These are phyloP conservation scores for Arthrobotrys sinensis DNA, from an alignment of 2,329 filamentous ascomycete genomes.

Conservation along the genomic window DNA sequence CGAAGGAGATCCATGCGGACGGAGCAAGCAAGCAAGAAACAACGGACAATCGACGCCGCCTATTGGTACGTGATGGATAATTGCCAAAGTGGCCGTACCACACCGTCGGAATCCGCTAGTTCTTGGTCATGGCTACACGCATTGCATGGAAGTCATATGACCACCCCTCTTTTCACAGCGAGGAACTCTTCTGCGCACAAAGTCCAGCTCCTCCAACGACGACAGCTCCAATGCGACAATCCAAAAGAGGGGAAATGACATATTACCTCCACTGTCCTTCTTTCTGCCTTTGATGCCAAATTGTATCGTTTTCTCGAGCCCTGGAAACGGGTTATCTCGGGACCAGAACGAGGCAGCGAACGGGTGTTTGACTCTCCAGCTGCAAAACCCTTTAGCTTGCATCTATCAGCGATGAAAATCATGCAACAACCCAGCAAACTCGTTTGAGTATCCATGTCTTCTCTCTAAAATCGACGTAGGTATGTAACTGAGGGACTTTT, in stretches of 20 bases:
- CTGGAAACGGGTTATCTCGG: neutral
- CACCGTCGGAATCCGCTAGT: slow-evolving; percentile 55
- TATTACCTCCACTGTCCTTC: slow-evolving; percentile 14
- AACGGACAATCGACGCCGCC: slow-evolving; percentile 39
- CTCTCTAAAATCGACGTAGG: slow-evolving; percentile 25
- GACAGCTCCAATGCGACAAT: slow-evolving; percentile 16
- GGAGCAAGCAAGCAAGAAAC: slow-evolving; percentile 18
- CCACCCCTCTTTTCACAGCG: slow-evolving; percentile 47
- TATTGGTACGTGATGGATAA: slow-evolving; percentile 47
- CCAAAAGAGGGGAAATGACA: slow-evolving; percentile 22
- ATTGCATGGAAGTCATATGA: slow-evolving; percentile 59
- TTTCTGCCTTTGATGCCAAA: neutral
- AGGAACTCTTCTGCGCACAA: slow-evolving; percentile 14
- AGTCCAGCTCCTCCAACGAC: slow-evolving; percentile 22
- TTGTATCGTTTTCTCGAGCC: slow-evolving; percentile 5
- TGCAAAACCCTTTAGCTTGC: slow-evolving; percentile 59
- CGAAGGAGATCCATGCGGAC: slow-evolving; percentile 40
- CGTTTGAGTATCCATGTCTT: slow-evolving; percentile 50
- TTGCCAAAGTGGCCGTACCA: slow-evolving; percentile 60
- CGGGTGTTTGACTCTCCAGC: slow-evolving; percentile 41
- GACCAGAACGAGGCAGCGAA: neutral
- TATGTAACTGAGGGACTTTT: slow-evolving; percentile 59
- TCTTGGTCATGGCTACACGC: slow-evolving; percentile 52
- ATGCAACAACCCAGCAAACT: slow-evolving; percentile 57
- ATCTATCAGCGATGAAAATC: slow-evolving; percentile 48